Conservation (phyloP, 148 eudicot species). For the Linanthus parryae region DNA sequence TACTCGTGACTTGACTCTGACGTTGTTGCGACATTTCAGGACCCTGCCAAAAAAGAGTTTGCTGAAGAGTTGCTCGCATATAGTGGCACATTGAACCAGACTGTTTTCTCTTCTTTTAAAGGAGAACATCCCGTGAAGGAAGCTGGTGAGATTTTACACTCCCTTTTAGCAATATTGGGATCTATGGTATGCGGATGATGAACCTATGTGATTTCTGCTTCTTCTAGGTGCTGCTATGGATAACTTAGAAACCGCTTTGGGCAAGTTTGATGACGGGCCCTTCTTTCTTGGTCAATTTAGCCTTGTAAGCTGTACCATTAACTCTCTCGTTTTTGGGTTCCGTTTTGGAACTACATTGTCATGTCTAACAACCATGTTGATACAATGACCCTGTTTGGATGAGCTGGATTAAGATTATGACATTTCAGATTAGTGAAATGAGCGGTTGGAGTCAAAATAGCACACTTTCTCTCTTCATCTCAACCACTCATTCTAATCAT, state of each 20-base stretch:
- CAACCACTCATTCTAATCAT: too few relatives aligned
- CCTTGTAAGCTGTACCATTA: slow-evolving; percentile 28
- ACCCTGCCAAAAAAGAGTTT: slow-evolving; percentile 57
- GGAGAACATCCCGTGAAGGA: slow-evolving; percentile 41
- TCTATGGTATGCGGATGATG: not conserved
- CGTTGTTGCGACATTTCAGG: slow-evolving; percentile 32
- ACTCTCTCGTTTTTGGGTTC: not conserved
- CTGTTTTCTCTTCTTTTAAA: slow-evolving; percentile 28
- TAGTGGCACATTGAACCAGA: slow-evolving; percentile 21
- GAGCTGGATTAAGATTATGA: too few relatives aligned
- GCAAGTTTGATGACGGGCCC: slow-evolving; percentile 70
- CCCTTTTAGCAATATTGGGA: too few relatives aligned
- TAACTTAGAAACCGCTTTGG: slow-evolving; percentile 63
- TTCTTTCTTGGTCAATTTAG: slow-evolving; percentile 88
- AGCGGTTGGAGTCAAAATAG: too few relatives aligned
- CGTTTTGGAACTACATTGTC: not conserved
- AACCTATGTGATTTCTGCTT: not conserved
- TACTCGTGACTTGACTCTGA: not conserved
- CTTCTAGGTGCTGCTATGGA: slow-evolving; percentile 62
- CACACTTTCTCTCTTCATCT: too few relatives aligned
- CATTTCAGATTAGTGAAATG: too few relatives aligned
- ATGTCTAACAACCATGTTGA: too few relatives aligned
- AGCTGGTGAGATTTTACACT: slow-evolving; percentile 31
- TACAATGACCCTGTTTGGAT: too few relatives aligned
- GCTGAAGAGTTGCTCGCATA: slow-evolving; percentile 57